Base-by-base conservation (phyloP, 2,329 filamentous ascomycete genomes). In the Grosmannia penicillata region DNA sequence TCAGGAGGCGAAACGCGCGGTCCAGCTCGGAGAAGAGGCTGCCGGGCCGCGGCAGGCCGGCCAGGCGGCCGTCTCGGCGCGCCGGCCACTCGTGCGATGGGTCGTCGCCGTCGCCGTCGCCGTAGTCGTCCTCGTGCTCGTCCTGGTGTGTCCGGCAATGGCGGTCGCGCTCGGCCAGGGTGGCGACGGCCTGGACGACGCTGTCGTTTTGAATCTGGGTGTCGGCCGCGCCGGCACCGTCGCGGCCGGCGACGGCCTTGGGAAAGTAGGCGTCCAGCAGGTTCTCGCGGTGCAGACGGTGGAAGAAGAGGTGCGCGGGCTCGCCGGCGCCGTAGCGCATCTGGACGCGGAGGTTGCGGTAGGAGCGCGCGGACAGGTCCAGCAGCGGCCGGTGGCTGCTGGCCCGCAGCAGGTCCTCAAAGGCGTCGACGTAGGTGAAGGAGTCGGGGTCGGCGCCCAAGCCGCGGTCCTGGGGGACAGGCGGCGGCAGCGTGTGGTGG, bases 381-480 rank as follows among this genome's bases (percentile, higher is more conserved):
- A 58, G 56, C 17, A 72, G 51, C 3, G 53, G 51, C 7, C 56
- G 53, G 4, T 61, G 61, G 13, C 60, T 57, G n/a, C 59, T 60
- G 15, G 61, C 59, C n/a, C 56, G 55, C 11, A 75, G 56, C 14
- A 75, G 60, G 44, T 75, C 70, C 47, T 75, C 70, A 43, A 74
- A 73, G 33, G 70, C 70, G 45, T 74, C 69, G 24, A 65, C 58
- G 45, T 71, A 75, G 8, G 65, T 68, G 47, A 71, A 70, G 25
- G 56, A 47, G 28, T 48, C 50, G 11, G 53, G 33, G 40, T 63
- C 57, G 24, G 55, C 43, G 32, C 55, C 54, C 4, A 52, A 42
- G 8, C 62, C 58, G 2, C 60, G 53, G 44, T 66, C 66, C 8
- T 51, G 57, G 1, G 69, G 68, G 0, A 56, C 48, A 2, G 70